Evolutionary conservation across 345 rosid species (phyloP).

Genomic region (Schrenkiella parvula): DNA sequence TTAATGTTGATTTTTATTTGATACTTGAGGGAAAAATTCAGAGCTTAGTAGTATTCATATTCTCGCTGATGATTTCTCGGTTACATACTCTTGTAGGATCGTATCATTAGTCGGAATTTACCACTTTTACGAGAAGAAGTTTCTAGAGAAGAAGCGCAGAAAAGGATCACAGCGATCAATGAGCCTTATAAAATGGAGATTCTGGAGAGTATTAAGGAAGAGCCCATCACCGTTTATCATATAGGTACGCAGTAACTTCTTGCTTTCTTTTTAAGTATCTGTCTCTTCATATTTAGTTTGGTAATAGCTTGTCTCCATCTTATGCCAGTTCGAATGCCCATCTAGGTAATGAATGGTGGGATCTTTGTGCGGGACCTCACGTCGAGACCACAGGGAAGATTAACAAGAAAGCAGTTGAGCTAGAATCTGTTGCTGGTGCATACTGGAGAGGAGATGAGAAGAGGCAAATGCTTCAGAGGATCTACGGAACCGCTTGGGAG

Average conservation of each 20-base stretch:
- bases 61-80: constrained; percentile 44
- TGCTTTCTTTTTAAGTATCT: background rate
- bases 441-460: constrained; percentile 99
- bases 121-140: constrained; percentile 88
- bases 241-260: constrained; percentile 49
- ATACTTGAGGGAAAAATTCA: constrained; percentile 8
- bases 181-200: constrained; percentile 98
- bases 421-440: constrained; percentile 98
- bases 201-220: constrained; percentile 76
- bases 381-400: constrained; percentile 85
- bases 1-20: background rate
- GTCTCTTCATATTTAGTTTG: background rate
- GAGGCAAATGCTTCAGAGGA: constrained; percentile 90
- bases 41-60: constrained; percentile 21
- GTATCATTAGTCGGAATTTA: constrained; percentile 75
- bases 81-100: constrained; percentile 66
- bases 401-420: constrained; percentile 70
- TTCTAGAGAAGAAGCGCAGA: constrained; percentile 76
- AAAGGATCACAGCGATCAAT: constrained; percentile 64
- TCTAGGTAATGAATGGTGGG: constrained; percentile 98
- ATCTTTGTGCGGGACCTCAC: constrained; percentile 99
- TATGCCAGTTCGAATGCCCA: constrained; percentile 31
- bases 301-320: constrained; percentile 25
- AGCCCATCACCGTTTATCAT: constrained; percentile 84
- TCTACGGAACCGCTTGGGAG: constrained; percentile 99